A percentile compares a stretch with the other conserved stretches of the same genome.
These are phyloP conservation scores for Viola odorata DNA, from an alignment of 345 rosid species.

Conservation along the genomic window DNA sequence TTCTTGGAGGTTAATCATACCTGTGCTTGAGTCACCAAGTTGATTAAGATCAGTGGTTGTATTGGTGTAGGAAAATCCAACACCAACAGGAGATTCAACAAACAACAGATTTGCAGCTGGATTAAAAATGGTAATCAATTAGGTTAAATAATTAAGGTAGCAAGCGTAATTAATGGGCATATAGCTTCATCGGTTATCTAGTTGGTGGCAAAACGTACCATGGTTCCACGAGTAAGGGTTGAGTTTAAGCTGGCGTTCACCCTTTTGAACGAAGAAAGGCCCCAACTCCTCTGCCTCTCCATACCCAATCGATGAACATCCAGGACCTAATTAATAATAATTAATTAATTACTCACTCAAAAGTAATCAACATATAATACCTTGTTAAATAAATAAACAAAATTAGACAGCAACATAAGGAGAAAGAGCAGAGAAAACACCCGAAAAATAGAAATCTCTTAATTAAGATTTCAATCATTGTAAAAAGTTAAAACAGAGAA, in stretches of 20 bases:
- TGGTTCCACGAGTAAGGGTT: slow-evolving; percentile 67
- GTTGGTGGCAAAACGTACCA: slow-evolving; percentile 26
- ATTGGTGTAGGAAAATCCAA: slow-evolving; percentile 57
- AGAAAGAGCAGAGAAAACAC: no score
- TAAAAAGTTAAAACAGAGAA: no score
- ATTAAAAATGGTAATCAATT: background rate
- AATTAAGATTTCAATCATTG: no score
- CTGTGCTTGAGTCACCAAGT: slow-evolving; percentile 55
- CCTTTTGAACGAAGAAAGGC: slow-evolving; percentile 67
- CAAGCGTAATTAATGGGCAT: background rate
- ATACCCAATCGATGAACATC: slow-evolving; percentile 72
- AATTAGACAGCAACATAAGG: no score
- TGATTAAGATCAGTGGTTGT: slow-evolving; percentile 36
- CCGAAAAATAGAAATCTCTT: no score
- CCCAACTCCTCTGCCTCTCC: slow-evolving; percentile 81
- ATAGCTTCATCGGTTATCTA: background rate
- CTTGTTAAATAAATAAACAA: no score
- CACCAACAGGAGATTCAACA: slow-evolving; percentile 65
- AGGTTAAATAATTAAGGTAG: background rate
- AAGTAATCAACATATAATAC: no score
- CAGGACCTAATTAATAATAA: slow-evolving; percentile 45
- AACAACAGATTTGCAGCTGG: slow-evolving; percentile 61
- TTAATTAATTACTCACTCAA: no score
- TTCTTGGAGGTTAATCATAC: slow-evolving; percentile 14
- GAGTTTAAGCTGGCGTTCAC: slow-evolving; percentile 36